Evolutionary conservation across 768 basidiomycete species (phyloP).

Genomic region (Phaeotremella skinneri): DNA sequence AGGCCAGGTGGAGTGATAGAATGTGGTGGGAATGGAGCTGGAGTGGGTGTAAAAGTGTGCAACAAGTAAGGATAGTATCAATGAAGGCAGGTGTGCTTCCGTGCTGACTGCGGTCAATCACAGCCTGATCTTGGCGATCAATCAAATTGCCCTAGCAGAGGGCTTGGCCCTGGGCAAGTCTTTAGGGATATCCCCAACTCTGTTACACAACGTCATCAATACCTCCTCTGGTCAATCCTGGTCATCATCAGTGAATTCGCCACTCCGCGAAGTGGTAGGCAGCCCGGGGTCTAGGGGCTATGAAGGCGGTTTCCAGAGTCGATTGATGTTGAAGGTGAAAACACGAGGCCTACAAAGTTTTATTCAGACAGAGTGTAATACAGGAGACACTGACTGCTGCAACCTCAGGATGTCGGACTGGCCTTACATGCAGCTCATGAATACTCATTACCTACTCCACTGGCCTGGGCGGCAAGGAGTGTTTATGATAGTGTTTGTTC

Average conservation of each 20-base stretch:
- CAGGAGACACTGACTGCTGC: neutral
- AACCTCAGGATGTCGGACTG: slow-evolving; percentile 38
- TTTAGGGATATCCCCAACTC: slow-evolving; percentile 32
- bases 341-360: neutral
- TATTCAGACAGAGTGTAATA: neutral
- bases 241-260: slow-evolving; percentile 42
- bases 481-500: slow-evolving; percentile 42
- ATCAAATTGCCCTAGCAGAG: slow-evolving; percentile 44
- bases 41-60: slow-evolving; percentile 45
- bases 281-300: slow-evolving; percentile 35
- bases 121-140: slow-evolving; percentile 44
- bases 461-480: slow-evolving; percentile 44
- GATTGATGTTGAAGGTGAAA: slow-evolving; percentile 43
- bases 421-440: slow-evolving; percentile 39
- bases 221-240: slow-evolving; percentile 43
- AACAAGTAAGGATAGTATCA: slow-evolving; percentile 35
- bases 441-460: slow-evolving; percentile 37
- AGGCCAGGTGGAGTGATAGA: slow-evolving; percentile 33
- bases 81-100: neutral
- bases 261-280: slow-evolving; percentile 24
- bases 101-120: neutral
- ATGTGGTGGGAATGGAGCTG: slow-evolving; percentile 40
- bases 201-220: slow-evolving; percentile 40
- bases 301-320: slow-evolving; percentile 37
- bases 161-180: slow-evolving; percentile 37